A percentile compares a stretch with the other conserved stretches of the same genome.
Evolutionary conservation across 768 basidiomycete genomes (phyloP).

Genomic region (Tricholoma flavovirens): DNA sequence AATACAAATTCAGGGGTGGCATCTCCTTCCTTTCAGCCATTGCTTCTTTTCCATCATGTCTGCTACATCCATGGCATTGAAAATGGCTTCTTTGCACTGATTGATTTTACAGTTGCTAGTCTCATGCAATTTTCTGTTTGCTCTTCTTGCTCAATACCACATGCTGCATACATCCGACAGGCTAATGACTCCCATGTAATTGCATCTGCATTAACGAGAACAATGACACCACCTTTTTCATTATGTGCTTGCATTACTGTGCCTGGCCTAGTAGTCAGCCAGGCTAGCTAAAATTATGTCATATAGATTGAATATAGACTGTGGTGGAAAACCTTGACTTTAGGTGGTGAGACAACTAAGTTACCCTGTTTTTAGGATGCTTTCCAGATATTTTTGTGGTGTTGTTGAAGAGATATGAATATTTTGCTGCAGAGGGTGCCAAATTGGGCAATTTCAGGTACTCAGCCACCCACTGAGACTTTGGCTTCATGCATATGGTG

Average conservation of each 20-base stretch:
- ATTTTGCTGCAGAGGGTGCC: too few relatives aligned
- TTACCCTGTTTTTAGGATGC: too few relatives aligned
- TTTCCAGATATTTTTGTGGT: too few relatives aligned
- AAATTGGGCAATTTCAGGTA: too few relatives aligned
- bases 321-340: too few relatives aligned
- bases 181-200: not conserved
- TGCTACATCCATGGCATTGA: not conserved
- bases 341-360: too few relatives aligned
- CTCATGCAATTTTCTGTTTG: not conserved
- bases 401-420: too few relatives aligned
- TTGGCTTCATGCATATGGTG: too few relatives aligned
- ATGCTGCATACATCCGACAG: not conserved
- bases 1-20: not conserved
- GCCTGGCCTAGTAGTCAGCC: too few relatives aligned
- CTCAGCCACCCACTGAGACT: too few relatives aligned
- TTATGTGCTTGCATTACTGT: not conserved
- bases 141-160: not conserved
- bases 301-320: too few relatives aligned
- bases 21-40: not conserved
- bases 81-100: not conserved
- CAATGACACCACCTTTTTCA: not conserved
- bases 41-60: not conserved
- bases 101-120: not conserved
- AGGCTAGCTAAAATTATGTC: too few relatives aligned
- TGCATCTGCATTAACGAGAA: not conserved